Base-by-base conservation (phyloP, 139 green algal genomes). In the Microglena sp. region DNA sequence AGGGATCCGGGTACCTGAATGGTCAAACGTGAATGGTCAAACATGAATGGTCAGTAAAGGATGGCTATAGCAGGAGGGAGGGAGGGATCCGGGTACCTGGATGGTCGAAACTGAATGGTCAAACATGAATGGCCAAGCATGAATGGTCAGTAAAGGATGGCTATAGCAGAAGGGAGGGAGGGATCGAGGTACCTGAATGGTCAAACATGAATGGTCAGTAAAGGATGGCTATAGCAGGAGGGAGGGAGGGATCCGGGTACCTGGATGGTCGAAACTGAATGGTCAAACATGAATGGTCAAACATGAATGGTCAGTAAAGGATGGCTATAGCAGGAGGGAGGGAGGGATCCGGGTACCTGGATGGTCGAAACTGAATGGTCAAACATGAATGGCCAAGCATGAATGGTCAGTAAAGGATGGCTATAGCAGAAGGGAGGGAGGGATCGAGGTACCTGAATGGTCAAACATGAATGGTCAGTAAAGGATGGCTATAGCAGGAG, bases 1-100 rank as follows among this genome's bases (percentile, higher is more conserved):
- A 57, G 15, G 67, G 54, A 34, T 76, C 70, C 1, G 65, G 67
- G 66, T 46, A 73, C 11, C 69, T 77, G 69, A 18, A 24, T 34
- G 32, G 4, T 11, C 2, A 31, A 15, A 29, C n/a, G 35, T 32
- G 36, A 1, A 33, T 26, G 5, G 60, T 28, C 43, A 54, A 33
- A 60, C 2, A 4, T 22, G 15, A 53, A 43, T 29, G 56, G 11
- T 54, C 21, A 29, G 11, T 15, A 6, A 57, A 26, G 18, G 35
- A n/a, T n/a, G 21, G 43, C 5, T 40, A 57, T 5, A 56, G 59
- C 33, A 50, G 30, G 30, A 26, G 5, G 18, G 32, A 26, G 32
- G 11, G 18, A 4, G 31, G 33, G 11, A 62, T n/a, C n/a, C n/a
- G n/a, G n/a, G n/a, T n/a, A n/a, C 44, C 5, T 7, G 3, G 5